Evolutionary conservation across 441 rosid species (phyloP).

Genomic region (Pelargonium fulgidum): DNA sequence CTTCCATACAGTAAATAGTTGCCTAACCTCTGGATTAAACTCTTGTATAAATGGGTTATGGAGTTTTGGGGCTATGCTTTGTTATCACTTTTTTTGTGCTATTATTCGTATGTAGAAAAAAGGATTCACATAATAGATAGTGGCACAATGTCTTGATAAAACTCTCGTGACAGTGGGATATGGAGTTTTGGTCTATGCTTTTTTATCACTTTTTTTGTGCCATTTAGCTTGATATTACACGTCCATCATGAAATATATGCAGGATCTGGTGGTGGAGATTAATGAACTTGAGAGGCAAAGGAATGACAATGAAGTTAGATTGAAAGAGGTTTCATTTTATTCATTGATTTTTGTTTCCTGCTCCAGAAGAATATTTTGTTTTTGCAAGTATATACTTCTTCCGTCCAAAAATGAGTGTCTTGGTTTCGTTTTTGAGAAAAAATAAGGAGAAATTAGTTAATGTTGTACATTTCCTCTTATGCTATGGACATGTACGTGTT

Average conservation of each 20-base stretch:
- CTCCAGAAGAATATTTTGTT: neutral
- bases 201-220: slow-evolving; percentile 7
- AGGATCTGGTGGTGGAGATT: slow-evolving; percentile 66
- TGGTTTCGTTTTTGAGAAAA: neutral
- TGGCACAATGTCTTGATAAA: too few species aligned
- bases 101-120: too few species aligned
- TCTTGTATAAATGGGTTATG: too few species aligned
- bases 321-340: slow-evolving; percentile 43
- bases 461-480: too few species aligned
- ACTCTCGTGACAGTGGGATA: too few species aligned
- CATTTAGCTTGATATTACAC: neutral
- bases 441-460: neutral
- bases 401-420: too few species aligned
- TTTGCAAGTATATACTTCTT: neutral
- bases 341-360: neutral
- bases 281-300: slow-evolving; percentile 55
- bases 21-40: too few species aligned
- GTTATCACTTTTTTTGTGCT: too few species aligned
- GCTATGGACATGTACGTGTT: too few species aligned
- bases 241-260: slow-evolving; percentile 21
- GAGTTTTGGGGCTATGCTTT: too few species aligned
- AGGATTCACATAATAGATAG: too few species aligned
- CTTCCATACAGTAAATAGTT: too few species aligned
- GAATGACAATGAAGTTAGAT: slow-evolving; percentile 69
- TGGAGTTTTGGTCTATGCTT: neutral